Evolutionary conservation across 805 yeast genomes (phyloP).

Genomic region (Monosporozyma siamensis): DNA sequence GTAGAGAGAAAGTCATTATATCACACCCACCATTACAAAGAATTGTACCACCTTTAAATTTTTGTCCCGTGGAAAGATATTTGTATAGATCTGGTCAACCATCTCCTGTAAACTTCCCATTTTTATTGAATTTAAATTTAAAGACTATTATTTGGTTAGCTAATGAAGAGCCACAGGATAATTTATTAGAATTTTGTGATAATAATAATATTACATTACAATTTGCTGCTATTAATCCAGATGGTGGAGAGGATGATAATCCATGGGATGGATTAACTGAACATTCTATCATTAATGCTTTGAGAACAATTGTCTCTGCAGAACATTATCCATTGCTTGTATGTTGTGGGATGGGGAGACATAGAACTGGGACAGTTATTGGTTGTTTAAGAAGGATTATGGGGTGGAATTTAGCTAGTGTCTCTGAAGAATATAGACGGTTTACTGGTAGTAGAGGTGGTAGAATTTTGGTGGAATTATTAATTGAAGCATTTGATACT

Average conservation of each 20-base stretch:
- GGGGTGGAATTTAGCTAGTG: conserved; percentile 94
- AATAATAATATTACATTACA: conserved; percentile 62
- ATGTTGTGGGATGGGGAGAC: conserved; percentile 98
- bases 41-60: conserved; percentile 88
- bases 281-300: conserved; percentile 65
- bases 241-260: conserved; percentile 58
- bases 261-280: conserved; percentile 97
- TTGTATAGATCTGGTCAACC: conserved; percentile 93
- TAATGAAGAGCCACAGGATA: conserved; percentile 89
- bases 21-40: conserved; percentile 52
- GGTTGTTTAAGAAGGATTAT: conserved; percentile 89
- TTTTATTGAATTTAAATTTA: conserved; percentile 61
- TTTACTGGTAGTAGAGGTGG: conserved; percentile 93
- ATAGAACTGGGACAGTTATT: conserved; percentile 91
- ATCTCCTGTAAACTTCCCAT: conserved; percentile 83
- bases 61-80: conserved; percentile 86
- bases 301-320: conserved; percentile 62
- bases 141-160: conserved; percentile 89
- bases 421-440: conserved; percentile 86
- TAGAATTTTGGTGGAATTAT: conserved; percentile 79
- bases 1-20: conserved; percentile 25
- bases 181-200: conserved; percentile 72
- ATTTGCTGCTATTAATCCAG: conserved; percentile 75
- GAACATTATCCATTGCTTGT: conserved; percentile 78
- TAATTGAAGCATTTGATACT: conserved; percentile 52